A percentile compares a stretch with the other conserved stretches of the same genome.
Conservation (phyloP, 305 asterid species). For the Lippia alba region DNA sequence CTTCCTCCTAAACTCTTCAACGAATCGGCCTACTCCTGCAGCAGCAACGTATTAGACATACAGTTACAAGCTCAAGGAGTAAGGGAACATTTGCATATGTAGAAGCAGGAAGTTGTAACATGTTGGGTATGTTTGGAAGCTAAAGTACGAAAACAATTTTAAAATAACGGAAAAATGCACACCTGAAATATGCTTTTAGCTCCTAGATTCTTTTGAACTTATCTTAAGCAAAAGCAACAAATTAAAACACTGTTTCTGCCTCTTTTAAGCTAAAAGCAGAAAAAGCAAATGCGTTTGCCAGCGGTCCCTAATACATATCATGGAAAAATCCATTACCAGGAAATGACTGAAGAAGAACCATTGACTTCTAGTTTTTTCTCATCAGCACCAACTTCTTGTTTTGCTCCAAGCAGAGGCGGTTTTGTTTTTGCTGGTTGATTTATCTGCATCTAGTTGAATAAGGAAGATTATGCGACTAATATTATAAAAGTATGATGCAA, state of each 20-base stretch:
- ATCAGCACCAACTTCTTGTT: constrained; percentile 26
- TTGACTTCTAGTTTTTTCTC: constrained; percentile 41
- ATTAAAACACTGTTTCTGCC: too few relatives aligned
- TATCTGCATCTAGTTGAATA: constrained; percentile 39
- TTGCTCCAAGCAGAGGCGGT: constrained; percentile 42
- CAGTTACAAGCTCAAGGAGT: constrained; percentile 10
- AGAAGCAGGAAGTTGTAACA: too few relatives aligned
- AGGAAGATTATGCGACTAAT: constrained; percentile 27
- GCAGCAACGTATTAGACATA: constrained; percentile 31
- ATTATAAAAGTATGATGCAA: neutral
- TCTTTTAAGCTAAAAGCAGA: too few relatives aligned
- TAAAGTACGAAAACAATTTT: too few relatives aligned
- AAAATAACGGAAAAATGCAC: too few relatives aligned
- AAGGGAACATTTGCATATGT: neutral
- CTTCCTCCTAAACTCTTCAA: constrained; percentile 27
- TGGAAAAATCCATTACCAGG: constrained; percentile 47
- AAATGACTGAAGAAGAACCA: constrained; percentile 31
- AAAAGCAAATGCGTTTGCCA: too few relatives aligned
- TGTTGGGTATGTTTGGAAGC: too few relatives aligned
- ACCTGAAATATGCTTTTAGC: too few relatives aligned
- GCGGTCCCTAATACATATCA: neutral
- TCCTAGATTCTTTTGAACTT: too few relatives aligned
- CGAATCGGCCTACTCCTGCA: constrained; percentile 57
- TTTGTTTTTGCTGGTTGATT: constrained; percentile 48
- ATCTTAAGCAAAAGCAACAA: too few relatives aligned